These are phyloP conservation scores for Acrocalymma vagum DNA, from an alignment of 2,329 filamentous ascomycete species.

Conservation along the genomic window DNA sequence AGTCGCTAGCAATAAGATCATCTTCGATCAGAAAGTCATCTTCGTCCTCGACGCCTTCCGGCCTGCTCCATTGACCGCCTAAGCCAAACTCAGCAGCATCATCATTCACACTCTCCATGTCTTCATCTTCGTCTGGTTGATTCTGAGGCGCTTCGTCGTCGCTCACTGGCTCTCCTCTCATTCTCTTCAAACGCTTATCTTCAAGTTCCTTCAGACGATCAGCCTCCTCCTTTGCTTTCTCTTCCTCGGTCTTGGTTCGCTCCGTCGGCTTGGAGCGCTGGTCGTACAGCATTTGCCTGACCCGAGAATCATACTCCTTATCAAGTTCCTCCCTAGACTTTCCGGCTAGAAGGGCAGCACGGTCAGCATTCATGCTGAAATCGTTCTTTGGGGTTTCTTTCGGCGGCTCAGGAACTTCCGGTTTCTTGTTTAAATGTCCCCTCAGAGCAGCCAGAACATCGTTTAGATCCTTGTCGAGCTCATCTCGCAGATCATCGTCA, in stretches of 20 bases:
- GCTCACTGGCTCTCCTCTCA: slow-evolving; percentile 83
- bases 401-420: slow-evolving; percentile 50
- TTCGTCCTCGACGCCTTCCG: slow-evolving; percentile 76
- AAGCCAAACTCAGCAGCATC: slow-evolving; percentile 70
- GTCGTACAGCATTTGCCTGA: slow-evolving; percentile 85
- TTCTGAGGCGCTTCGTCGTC: slow-evolving; percentile 70
- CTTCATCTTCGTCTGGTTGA: slow-evolving; percentile 49
- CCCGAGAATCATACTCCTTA: slow-evolving; percentile 84
- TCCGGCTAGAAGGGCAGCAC: slow-evolving; percentile 67
- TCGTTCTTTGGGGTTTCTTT: slow-evolving; percentile 47
- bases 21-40: slow-evolving; percentile 94
- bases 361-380: slow-evolving; percentile 66
- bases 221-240: slow-evolving; percentile 72
- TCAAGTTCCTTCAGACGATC: slow-evolving; percentile 81
- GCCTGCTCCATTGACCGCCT: slow-evolving; percentile 51
- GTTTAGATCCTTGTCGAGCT: slow-evolving; percentile 83
- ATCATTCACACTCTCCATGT: slow-evolving; percentile 48
- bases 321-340: slow-evolving; percentile 74
- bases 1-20: slow-evolving; percentile 84
- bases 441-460: slow-evolving; percentile 78
- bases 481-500: slow-evolving; percentile 84
- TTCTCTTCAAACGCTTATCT: slow-evolving; percentile 80
- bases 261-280: slow-evolving; percentile 85
- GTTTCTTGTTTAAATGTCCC: slow-evolving; percentile 61
- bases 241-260: slow-evolving; percentile 74